Evolutionary conservation across 2,329 filamentous ascomycete species (phyloP).

Genomic region (Akanthomyces dipterigenus): DNA sequence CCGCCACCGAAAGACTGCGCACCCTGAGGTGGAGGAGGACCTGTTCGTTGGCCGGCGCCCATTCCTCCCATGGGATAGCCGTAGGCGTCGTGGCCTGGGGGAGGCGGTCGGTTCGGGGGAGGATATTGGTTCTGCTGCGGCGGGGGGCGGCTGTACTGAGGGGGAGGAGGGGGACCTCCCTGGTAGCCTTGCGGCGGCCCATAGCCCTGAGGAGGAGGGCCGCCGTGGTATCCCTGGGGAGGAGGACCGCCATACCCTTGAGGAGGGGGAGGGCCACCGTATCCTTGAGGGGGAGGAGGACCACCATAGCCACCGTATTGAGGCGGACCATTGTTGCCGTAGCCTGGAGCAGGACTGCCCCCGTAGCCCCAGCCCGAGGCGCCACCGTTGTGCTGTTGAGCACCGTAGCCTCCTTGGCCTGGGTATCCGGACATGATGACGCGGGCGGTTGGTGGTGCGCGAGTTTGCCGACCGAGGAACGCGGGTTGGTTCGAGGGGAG

Average conservation of each 20-base stretch:
- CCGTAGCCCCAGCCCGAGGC: constrained; percentile 23
- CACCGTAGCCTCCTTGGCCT: constrained; percentile 34
- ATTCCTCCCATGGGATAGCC: constrained; percentile 35
- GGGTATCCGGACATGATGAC: constrained; percentile 33
- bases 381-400: constrained; percentile 24
- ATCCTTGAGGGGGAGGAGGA: constrained; percentile 17
- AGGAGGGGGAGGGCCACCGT: constrained; percentile 17
- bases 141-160: constrained; percentile 18
- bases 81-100: constrained; percentile 37
- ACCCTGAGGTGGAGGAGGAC: constrained; percentile 39
- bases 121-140: constrained; percentile 16
- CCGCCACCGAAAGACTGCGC: constrained; percentile 59
- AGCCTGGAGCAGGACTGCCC: constrained; percentile 19
- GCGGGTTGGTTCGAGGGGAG: background rate
- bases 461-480: background rate
- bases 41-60: constrained; percentile 21
- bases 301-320: constrained; percentile 19
- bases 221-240: constrained; percentile 18
- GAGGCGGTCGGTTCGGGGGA: constrained; percentile 27
- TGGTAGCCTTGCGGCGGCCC: constrained; percentile 16
- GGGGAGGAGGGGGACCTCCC: constrained; percentile 14
- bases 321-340: constrained; percentile 21
- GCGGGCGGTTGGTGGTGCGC: constrained; percentile 8
- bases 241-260: constrained; percentile 16
- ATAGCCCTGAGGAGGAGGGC: constrained; percentile 17